Evolutionary conservation across 768 basidiomycete species (phyloP), one percentile per base, ranked within the genome.

Genomic region (Russula olivacea): DNA sequence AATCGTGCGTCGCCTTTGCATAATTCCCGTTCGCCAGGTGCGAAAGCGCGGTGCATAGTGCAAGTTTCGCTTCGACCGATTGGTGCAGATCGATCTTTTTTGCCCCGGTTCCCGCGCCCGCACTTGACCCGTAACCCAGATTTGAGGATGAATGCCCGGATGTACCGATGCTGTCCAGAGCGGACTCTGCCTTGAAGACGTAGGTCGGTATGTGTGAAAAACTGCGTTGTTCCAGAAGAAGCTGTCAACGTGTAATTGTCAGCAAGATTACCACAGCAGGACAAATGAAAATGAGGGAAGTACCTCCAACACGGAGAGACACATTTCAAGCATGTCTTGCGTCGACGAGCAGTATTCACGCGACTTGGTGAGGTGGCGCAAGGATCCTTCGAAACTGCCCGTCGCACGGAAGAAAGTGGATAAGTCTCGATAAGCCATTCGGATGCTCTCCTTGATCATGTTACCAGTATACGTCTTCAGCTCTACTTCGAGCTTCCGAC

Each of bases 391-490:
- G 66, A 84, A 83, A 66, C 93, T 89, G 30, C 95, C 94, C 4
- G 80, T 76, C 6, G 84, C 77, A 45, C 88, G 83, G 74, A 88
- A 85, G 71, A 88, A 88, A 65, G 88, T 81, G 10, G 89, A 94
- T 41, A 97, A 79, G 69, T 98, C 95, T 60, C 94, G 81, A 74
- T 95, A 86, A 0, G 84, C 90, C 91, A 96, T 92, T 70, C 96
- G 79, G 69, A 97, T 95, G 80, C 91, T 94, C 81, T 98, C 96
- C 75, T 97, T 98, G 79, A 98, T 97, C 87, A 98, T 88, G 73
- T 97, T 98, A 69, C 91, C 94, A 67, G 86, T 81, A 71, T 98
- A 98, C 12, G 89, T 91, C 82, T 93, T 95, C 71, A 98, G 78
- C 73, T 98, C 96, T 6, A 94, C 88, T 76, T 97, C 95, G 61